Evolutionary conservation across 352 stramenopile genomes (phyloP).

Genomic region (Globisporangium uncinulatum): DNA sequence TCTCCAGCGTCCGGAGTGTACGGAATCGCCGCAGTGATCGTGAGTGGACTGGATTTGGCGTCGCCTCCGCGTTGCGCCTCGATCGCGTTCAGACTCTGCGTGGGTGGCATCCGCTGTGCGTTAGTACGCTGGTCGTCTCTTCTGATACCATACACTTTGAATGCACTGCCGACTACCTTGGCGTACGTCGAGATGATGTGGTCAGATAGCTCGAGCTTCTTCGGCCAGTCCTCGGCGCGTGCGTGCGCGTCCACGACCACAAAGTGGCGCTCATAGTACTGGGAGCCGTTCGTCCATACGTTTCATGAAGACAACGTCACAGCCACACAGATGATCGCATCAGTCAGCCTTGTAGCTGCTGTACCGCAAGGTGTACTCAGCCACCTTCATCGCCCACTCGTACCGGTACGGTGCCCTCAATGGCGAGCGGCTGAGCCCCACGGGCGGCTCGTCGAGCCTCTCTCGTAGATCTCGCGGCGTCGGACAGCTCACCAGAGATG

Average conservation of each 20-base stretch:
- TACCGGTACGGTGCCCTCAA: slow-evolving; percentile 44
- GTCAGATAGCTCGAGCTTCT: slow-evolving; percentile 65
- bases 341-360: background rate
- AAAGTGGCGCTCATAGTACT: slow-evolving; percentile 52
- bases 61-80: slow-evolving; percentile 23
- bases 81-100: slow-evolving; percentile 23
- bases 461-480: slow-evolving; percentile 6
- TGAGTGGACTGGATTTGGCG: slow-evolving; percentile 31
- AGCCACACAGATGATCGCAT: background rate
- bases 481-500: background rate
- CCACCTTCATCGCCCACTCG: background rate
- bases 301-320: background rate
- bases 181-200: slow-evolving; percentile 46
- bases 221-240: slow-evolving; percentile 45
- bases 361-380: background rate
- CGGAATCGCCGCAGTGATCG: slow-evolving; percentile 47
- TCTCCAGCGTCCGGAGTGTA: slow-evolving; percentile 17
- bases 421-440: slow-evolving; percentile 26
- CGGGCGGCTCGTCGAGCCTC: slow-evolving; percentile 19
- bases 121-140: background rate
- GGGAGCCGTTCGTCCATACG: background rate
- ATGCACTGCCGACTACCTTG: slow-evolving; percentile 14
- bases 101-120: background rate
- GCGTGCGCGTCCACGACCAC: slow-evolving; percentile 45
- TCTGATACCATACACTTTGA: background rate